These are phyloP conservation scores for Yarrowia alimentaria DNA, from an alignment of 805 yeast genomes.

Conservation along the genomic window DNA sequence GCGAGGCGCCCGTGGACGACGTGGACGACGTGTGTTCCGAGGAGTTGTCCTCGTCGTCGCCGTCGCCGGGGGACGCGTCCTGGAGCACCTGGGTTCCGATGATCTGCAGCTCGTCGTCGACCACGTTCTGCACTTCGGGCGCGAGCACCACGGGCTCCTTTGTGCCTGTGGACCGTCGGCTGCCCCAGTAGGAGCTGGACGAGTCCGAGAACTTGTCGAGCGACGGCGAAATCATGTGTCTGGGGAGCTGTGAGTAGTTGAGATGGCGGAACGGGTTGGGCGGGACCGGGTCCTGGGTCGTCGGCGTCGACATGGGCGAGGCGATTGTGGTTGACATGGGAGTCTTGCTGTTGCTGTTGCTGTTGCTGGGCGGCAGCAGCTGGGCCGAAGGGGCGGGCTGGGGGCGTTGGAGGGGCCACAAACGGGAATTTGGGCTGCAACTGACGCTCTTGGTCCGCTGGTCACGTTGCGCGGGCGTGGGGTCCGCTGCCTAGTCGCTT, in stretches of 20 bases:
- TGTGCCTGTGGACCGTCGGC: slow-evolving; percentile 22
- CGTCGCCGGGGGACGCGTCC: slow-evolving; percentile 21
- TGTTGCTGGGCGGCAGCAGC: not conserved
- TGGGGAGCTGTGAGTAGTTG: slow-evolving; percentile 21
- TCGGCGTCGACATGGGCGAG: slow-evolving; percentile 27
- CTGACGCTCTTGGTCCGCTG: no score
- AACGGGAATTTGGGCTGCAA: slow-evolving; percentile 2
- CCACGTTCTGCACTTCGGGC: slow-evolving; percentile 10
- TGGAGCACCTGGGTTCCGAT: slow-evolving; percentile 9
- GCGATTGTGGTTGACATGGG: slow-evolving; percentile 25
- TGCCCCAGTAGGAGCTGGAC: slow-evolving; percentile 19
- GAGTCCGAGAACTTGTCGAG: slow-evolving; percentile 26
- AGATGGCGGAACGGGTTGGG: slow-evolving; percentile 24
- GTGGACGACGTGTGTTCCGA: slow-evolving; percentile 12
- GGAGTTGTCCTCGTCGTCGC: slow-evolving; percentile 25
- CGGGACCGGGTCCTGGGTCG: slow-evolving; percentile 25
- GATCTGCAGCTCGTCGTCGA: slow-evolving; percentile 18
- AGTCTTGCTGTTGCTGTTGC: not conserved
- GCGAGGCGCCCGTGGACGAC: slow-evolving; percentile 2
- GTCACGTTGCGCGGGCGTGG: no score
- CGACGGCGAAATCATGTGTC: slow-evolving; percentile 23
- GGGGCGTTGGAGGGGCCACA: not conserved
- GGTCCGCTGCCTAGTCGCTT: no score
- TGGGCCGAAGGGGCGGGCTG: not conserved
- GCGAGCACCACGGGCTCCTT: slow-evolving; percentile 9